Evolutionary conservation across 441 rosid species (phyloP).

Genomic region (California macrophylla): DNA sequence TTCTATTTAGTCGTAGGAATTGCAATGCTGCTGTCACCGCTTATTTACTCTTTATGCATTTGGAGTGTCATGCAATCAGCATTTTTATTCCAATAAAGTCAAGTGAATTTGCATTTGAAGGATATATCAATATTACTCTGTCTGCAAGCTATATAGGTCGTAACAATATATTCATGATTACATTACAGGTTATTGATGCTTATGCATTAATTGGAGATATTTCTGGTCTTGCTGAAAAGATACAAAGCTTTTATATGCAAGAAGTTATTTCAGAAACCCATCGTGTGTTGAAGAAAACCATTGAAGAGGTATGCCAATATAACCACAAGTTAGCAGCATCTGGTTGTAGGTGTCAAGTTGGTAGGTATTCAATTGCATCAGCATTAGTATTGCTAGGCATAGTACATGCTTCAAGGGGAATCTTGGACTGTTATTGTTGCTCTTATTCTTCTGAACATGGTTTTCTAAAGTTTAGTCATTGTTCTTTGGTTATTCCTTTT

Average conservation of each 20-base stretch:
- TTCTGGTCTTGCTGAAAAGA: constrained; percentile 96
- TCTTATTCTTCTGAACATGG: not conserved
- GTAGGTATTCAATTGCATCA: not conserved
- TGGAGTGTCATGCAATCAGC: constrained; percentile 10
- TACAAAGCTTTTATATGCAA: constrained; percentile 95
- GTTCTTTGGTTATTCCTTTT: not conserved
- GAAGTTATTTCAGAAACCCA: constrained; percentile 93
- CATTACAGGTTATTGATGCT: constrained; percentile 80
- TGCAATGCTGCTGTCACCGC: not conserved
- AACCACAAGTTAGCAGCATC: constrained; percentile 7
- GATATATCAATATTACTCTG: not conserved
- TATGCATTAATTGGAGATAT: constrained; percentile 95
- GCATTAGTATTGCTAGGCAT: not conserved
- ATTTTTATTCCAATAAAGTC: constrained; percentile 9
- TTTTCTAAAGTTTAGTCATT: not conserved
- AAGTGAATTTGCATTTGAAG: constrained; percentile 8
- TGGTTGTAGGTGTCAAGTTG: not conserved
- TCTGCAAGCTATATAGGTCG: constrained; percentile 9
- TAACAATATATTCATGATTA: constrained; percentile 17
- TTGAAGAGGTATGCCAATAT: constrained; percentile 58
- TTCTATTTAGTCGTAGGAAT: not conserved
- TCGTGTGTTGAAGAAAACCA: constrained; percentile 48
- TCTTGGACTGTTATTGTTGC: not conserved
- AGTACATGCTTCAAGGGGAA: not conserved
- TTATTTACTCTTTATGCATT: not conserved